phyloP scores from a whole-genome alignment of 768 basidiomycete species.

The Punctularia strigosozonata region DNA sequence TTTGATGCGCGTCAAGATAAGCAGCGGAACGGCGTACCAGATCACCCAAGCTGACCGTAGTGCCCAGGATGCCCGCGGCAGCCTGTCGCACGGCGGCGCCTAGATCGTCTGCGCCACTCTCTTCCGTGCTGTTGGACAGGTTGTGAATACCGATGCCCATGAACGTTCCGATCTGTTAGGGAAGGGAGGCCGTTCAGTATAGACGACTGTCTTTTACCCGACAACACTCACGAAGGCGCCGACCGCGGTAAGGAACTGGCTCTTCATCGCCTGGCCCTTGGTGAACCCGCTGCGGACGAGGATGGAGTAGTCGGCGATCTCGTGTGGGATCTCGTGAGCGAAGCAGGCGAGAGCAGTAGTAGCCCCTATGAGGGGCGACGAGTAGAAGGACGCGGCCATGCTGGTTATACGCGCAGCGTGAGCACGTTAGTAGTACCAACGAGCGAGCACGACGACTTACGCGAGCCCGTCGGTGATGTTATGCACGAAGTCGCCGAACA shows the following conservation, averaged over 20 bases:
- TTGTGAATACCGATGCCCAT: conserved; percentile 82
- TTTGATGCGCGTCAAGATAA: conserved; percentile 4
- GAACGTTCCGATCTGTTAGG: conserved; percentile 39
- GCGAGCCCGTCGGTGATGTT: conserved; percentile 95
- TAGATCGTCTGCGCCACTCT: conserved; percentile 39
- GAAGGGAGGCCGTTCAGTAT: conserved; percentile 2
- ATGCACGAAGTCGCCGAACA: conserved; percentile 90
- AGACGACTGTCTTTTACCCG: conserved; percentile 7
- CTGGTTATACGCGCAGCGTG: conserved; percentile 24
- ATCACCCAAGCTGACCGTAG: conserved; percentile 68
- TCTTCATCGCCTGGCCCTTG: conserved; percentile 87
- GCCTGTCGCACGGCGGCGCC: conserved; percentile 69
- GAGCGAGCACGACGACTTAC: conserved; percentile 31
- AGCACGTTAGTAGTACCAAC: conserved; percentile 4
- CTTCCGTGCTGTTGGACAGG: conserved; percentile 38
- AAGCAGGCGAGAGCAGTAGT: conserved; percentile 94
- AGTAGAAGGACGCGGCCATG: conserved; percentile 95
- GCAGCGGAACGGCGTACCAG: conserved; percentile 34
- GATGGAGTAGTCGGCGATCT: conserved; percentile 97
- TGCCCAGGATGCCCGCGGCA: conserved; percentile 72
- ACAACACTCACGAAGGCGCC: conserved; percentile 71
- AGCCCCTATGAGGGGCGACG: conserved; percentile 86
- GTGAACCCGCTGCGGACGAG: conserved; percentile 83
- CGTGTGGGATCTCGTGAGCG: conserved; percentile 91
- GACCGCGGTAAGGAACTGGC: conserved; percentile 84